These are phyloP conservation scores for Sclerospora graminicola DNA, from an alignment of 352 stramenopile species.

Conservation along the genomic window DNA sequence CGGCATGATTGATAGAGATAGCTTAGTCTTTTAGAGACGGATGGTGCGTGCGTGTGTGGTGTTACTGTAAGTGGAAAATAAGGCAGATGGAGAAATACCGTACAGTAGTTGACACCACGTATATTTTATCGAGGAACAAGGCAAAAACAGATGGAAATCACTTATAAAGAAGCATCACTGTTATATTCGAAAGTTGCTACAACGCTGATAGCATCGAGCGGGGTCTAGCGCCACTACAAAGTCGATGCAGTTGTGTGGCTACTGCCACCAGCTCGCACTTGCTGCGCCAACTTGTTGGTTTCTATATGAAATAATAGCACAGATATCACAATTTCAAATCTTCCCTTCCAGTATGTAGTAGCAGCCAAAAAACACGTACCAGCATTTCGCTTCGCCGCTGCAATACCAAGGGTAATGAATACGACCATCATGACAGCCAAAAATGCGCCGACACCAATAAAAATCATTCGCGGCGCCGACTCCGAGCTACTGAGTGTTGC, in stretches of 20 bases:
- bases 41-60: too few species aligned
- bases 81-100: too few species aligned
- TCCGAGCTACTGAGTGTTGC: constrained; percentile 49
- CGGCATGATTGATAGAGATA: constrained; percentile 30
- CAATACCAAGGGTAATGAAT: constrained; percentile 58
- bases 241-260: constrained; percentile 20
- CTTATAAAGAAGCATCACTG: too few species aligned
- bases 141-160: too few species aligned
- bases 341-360: too few species aligned
- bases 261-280: constrained; percentile 43
- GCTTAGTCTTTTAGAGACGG: too few species aligned
- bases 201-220: background rate
- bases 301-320: constrained; percentile 25
- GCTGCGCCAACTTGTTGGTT: constrained; percentile 52
- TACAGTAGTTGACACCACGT: too few species aligned
- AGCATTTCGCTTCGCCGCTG: constrained; percentile 62
- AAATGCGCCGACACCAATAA: constrained; percentile 57
- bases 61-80: too few species aligned
- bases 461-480: constrained; percentile 59
- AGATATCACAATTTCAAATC: too few species aligned
- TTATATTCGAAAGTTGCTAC: too few species aligned
- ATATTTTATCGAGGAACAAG: too few species aligned
- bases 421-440: constrained; percentile 66
- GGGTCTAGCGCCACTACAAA: constrained; percentile 21
- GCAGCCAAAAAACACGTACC: constrained; percentile 25